Percentiles rank a stretch among this genome's conserved stretches.
Conservation (phyloP, 164 flowering plant genomes). For the Tinospora cordifolia region DNA sequence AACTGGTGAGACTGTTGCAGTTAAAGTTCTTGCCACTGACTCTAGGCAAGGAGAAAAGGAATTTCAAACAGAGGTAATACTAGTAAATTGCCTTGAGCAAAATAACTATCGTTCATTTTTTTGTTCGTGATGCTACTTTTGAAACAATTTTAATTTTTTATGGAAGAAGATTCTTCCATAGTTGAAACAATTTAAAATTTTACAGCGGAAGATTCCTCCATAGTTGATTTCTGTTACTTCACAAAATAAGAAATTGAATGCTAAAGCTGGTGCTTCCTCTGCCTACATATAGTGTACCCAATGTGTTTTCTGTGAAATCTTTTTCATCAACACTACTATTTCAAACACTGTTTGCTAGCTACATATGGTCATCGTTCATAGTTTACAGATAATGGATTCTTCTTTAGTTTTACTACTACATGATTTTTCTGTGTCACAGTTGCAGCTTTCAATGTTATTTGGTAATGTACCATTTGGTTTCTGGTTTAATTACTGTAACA, state of each 20-base stretch:
- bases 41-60: constrained; percentile 97
- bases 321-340: background rate
- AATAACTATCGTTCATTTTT: background rate
- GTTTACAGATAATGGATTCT: background rate
- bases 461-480: background rate
- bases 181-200: background rate
- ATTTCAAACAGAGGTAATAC: constrained; percentile 85
- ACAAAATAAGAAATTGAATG: background rate
- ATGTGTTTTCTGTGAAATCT: background rate
- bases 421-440: background rate
- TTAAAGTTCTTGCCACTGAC: constrained; percentile 84
- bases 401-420: background rate
- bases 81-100: background rate
- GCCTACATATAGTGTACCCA: background rate
- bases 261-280: background rate
- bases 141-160: too few species aligned
- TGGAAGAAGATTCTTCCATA: background rate
- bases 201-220: background rate
- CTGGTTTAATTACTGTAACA: background rate
- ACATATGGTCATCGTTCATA: background rate
- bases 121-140: background rate
- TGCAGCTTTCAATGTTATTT: background rate
- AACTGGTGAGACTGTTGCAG: constrained; percentile 91
- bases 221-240: background rate
- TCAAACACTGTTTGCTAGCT: background rate